phyloP scores from a whole-genome alignment of 73 alveolate species.

The Uronychia setigera region DNA sequence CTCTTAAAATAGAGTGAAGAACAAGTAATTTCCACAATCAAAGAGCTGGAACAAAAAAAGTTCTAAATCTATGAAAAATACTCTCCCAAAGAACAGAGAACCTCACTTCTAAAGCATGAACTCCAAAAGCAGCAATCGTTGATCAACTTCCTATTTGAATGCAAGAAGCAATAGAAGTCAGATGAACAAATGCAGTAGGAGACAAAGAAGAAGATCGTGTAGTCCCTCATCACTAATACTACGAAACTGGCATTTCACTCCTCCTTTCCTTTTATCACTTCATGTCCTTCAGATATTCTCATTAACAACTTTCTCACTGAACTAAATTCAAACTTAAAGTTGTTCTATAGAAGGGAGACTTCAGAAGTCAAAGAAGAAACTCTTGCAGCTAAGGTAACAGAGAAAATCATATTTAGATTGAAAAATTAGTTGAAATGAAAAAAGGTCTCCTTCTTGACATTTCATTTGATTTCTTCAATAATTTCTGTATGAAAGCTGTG shows the following conservation, averaged over 20 bases:
- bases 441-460: background rate
- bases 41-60: background rate
- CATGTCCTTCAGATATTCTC: background rate
- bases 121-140: background rate
- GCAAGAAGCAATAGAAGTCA: background rate
- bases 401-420: background rate
- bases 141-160: background rate
- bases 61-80: background rate
- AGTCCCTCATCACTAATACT: background rate
- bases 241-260: background rate
- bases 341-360: background rate
- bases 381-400: background rate
- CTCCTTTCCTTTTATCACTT: background rate
- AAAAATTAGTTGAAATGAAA: background rate
- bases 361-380: background rate
- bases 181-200: background rate
- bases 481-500: background rate
- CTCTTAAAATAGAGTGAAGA: background rate
- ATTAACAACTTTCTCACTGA: background rate
- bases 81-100: background rate
- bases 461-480: background rate
- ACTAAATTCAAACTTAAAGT: background rate
- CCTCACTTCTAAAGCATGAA: background rate
- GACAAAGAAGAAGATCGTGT: background rate
- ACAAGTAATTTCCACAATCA: background rate